Percentiles rank a stretch among this genome's conserved stretches.
These are phyloP conservation scores for Leucosporidium creatinivorum DNA, from an alignment of 768 basidiomycete genomes.

Conservation along the genomic window DNA sequence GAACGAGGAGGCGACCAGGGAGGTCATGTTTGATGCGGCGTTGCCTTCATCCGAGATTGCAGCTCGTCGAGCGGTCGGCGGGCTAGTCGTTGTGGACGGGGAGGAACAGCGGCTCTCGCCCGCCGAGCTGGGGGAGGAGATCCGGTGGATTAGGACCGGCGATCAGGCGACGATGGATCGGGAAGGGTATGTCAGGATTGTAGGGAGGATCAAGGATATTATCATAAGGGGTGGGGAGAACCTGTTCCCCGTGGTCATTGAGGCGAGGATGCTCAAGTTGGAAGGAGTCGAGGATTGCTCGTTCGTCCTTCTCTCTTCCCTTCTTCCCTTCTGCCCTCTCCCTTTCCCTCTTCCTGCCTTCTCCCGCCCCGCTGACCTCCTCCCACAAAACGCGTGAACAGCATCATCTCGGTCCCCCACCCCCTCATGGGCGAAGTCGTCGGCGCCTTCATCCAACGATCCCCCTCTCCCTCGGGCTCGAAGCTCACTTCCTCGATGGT, in stretches of 20 bases:
- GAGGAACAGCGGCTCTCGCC: too few relatives aligned
- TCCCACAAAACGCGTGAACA: neutral
- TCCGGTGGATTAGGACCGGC: slow-evolving; percentile 2
- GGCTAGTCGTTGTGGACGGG: too few relatives aligned
- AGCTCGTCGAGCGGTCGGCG: too few relatives aligned
- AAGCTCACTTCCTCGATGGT: slow-evolving; percentile 39
- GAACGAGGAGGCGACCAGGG: neutral
- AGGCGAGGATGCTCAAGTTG: slow-evolving; percentile 47
- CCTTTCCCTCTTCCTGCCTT: neutral
- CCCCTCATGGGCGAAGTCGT: slow-evolving; percentile 66
- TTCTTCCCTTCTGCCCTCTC: neutral
- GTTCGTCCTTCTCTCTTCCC: neutral
- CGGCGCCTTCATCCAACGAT: slow-evolving; percentile 64
- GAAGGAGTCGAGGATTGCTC: slow-evolving; percentile 62
- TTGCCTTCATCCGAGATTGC: too few relatives aligned
- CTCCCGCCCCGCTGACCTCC: too few relatives aligned
- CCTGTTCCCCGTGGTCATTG: slow-evolving; percentile 75
- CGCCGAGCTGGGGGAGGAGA: neutral
- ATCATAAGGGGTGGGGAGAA: slow-evolving; percentile 48
- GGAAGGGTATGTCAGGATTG: slow-evolving; percentile 5
- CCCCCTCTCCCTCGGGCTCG: slow-evolving; percentile 40
- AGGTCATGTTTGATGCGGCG: neutral
- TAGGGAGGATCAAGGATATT: slow-evolving; percentile 8
- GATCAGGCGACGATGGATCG: slow-evolving; percentile 3
- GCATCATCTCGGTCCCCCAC: slow-evolving; percentile 63